These are phyloP conservation scores for Pelargonium citronellum DNA, from an alignment of 441 rosid genomes.

Conservation along the genomic window DNA sequence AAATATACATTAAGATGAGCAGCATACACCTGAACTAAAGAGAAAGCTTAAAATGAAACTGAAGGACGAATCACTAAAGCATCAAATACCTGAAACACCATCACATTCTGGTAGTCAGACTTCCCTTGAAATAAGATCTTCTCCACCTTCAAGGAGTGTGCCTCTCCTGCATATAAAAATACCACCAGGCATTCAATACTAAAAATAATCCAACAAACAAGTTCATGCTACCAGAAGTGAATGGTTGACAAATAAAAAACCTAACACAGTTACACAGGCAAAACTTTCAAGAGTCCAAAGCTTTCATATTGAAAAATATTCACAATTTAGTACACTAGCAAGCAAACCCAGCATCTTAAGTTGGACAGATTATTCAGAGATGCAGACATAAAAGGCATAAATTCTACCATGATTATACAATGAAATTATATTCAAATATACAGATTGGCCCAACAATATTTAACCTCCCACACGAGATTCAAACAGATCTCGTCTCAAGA, in stretches of 20 bases:
- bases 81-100: slow-evolving; percentile 83
- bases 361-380: not conserved
- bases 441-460: not conserved
- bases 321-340: not conserved
- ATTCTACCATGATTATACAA: not conserved
- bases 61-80: not conserved
- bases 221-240: not conserved
- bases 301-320: no score
- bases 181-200: not conserved
- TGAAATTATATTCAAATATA: not conserved
- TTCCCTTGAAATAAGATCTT: slow-evolving; percentile 79
- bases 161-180: slow-evolving; percentile 62
- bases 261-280: not conserved
- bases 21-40: not conserved
- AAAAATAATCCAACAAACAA: not conserved
- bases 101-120: slow-evolving; percentile 89
- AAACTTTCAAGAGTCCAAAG: not conserved
- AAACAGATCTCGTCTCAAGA: slow-evolving; percentile 1
- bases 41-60: not conserved
- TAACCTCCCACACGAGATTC: not conserved
- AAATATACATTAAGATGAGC: not conserved
- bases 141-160: slow-evolving; percentile 94
- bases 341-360: not conserved
- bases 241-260: not conserved
- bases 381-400: not conserved